Conservation (phyloP, 179 eudicot genomes). For the Silene vulgaris region DNA sequence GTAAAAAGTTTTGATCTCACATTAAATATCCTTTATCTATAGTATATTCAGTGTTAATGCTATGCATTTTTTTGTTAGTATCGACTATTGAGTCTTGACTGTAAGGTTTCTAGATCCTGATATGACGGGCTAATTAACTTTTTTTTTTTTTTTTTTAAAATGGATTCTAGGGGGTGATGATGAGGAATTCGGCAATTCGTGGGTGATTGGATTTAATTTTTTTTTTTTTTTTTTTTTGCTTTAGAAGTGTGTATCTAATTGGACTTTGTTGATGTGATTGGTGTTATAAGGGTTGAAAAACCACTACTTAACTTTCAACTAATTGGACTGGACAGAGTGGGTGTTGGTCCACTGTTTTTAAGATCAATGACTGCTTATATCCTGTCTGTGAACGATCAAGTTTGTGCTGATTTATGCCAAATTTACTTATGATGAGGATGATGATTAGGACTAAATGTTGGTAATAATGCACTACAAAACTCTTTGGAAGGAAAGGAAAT, state of each 20-base stretch:
- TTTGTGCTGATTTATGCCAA: neutral
- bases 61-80: neutral
- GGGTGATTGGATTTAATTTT: too few relatives aligned
- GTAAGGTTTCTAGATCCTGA: neutral
- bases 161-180: too few relatives aligned
- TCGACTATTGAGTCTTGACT: neutral
- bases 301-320: neutral
- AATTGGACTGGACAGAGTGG: neutral
- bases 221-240: neutral
- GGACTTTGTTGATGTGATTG: too few relatives aligned
- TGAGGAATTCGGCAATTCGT: too few relatives aligned
- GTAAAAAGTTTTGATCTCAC: conserved; percentile 26
- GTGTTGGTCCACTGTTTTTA: neutral
- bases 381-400: neutral
- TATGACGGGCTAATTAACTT: neutral
- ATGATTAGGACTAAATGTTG: neutral
- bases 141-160: too few relatives aligned
- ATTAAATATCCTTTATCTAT: neutral
- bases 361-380: too few relatives aligned
- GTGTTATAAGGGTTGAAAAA: neutral
- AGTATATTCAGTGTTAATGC: neutral
- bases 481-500: too few relatives aligned
- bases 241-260: neutral
- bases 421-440: neutral
- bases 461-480: neutral